A percentile compares a stretch with the other conserved stretches of the same genome.
Evolutionary conservation across 139 green algal species (phyloP).

Genomic region (Chlamydomonas asymmetrica): DNA sequence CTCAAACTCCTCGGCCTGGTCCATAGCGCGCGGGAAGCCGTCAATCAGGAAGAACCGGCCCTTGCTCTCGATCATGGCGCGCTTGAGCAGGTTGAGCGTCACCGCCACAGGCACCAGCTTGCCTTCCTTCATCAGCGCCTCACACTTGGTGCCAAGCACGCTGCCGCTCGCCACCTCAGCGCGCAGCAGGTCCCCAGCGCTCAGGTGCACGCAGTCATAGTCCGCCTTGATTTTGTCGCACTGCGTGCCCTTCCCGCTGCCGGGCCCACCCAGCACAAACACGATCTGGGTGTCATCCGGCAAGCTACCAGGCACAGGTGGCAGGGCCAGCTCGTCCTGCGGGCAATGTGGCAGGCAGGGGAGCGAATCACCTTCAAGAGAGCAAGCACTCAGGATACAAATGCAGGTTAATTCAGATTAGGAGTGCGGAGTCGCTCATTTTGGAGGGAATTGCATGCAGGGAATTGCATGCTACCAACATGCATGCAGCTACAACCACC

Average conservation of each 20-base stretch:
- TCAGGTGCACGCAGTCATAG: constrained; percentile 50
- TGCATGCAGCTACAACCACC: no score
- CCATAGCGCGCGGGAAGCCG: constrained; percentile 86
- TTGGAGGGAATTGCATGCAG: no score
- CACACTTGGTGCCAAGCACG: constrained; percentile 61
- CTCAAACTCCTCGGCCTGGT: constrained; percentile 80
- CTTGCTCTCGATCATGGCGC: constrained; percentile 65
- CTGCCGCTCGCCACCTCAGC: constrained; percentile 71
- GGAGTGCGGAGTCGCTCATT: no score
- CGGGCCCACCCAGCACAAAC: constrained; percentile 56
- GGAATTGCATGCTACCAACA: no score
- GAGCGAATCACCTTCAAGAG: no score
- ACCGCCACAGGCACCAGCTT: constrained; percentile 77
- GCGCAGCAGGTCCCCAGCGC: constrained; percentile 74
- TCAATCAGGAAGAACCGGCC: constrained; percentile 86
- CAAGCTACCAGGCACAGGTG: constrained; percentile 26
- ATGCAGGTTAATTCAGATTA: no score
- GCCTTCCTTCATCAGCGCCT: constrained; percentile 81
- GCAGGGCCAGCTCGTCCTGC: constrained; percentile 21
- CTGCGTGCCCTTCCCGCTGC: constrained; percentile 57
- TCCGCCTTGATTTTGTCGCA: constrained; percentile 48
- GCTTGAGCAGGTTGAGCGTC: constrained; percentile 75
- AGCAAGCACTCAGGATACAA: not conserved
- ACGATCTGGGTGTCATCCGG: constrained; percentile 41
- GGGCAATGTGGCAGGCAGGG: no score